These are phyloP conservation scores for Didymella pomorum DNA, from an alignment of 2,329 filamentous ascomycete species.

Conservation along the genomic window DNA sequence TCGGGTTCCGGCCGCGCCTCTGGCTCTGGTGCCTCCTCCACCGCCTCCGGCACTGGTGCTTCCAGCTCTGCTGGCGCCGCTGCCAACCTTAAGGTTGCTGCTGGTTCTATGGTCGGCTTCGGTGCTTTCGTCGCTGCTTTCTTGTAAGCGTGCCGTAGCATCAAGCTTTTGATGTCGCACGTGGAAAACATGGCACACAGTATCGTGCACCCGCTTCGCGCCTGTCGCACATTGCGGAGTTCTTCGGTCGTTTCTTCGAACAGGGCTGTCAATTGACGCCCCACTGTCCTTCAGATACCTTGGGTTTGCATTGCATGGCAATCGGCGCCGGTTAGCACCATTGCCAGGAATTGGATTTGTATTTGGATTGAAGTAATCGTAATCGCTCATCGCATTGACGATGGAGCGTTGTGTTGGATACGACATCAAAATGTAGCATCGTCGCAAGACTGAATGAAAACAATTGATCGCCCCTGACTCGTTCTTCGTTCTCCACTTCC, in stretches of 20 bases:
- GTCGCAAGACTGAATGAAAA: constrained; percentile 17
- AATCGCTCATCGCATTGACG: constrained; percentile 14
- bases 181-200: constrained; percentile 21
- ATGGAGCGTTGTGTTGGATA: constrained; percentile 15
- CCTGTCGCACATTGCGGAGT: constrained; percentile 8
- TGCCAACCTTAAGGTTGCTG: constrained; percentile 42
- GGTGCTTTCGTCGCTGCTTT: constrained; percentile 49
- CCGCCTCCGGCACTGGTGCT: constrained; percentile 26
- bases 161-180: constrained; percentile 21
- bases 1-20: constrained; percentile 24
- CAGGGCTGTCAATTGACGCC: constrained; percentile 22
- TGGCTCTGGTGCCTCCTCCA: constrained; percentile 23
- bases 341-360: constrained; percentile 20
- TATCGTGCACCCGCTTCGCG: constrained; percentile 30
- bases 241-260: constrained; percentile 14
- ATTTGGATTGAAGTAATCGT: constrained; percentile 27
- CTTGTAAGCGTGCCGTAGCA: constrained; percentile 40
- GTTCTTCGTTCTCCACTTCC: constrained; percentile 2
- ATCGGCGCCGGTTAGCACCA: constrained; percentile 34
- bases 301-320: constrained; percentile 37
- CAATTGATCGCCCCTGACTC: constrained; percentile 18
- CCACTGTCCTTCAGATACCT: constrained; percentile 46
- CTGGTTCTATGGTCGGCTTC: constrained; percentile 44
- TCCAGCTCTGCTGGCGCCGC: constrained; percentile 34
- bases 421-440: constrained; percentile 13